Conservation (phyloP, 345 rosid genomes). For the Geranium rotundifolium region DNA sequence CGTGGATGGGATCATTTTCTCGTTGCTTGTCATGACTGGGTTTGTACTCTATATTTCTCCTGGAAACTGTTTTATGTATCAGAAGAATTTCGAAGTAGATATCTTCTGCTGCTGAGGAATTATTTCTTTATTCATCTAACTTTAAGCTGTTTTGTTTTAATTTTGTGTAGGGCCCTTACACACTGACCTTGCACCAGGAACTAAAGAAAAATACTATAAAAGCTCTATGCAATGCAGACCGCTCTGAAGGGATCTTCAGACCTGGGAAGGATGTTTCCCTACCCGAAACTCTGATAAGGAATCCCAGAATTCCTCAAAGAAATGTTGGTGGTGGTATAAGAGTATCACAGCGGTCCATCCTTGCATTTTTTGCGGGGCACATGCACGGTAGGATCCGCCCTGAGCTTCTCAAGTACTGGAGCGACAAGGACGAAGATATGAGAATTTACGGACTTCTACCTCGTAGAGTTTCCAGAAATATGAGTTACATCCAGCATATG, state of each 20-base stretch:
- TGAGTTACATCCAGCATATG: slow-evolving; percentile 81
- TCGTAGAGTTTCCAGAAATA: slow-evolving; percentile 35
- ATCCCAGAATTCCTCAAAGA: slow-evolving; percentile 48
- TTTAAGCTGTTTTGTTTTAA: slow-evolving; percentile 6
- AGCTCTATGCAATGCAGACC: slow-evolving; percentile 79
- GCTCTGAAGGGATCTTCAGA: slow-evolving; percentile 54
- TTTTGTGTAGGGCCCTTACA: slow-evolving; percentile 71
- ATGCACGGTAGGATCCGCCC: slow-evolving; percentile 88
- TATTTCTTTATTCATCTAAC: neutral
- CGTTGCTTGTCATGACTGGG: slow-evolving; percentile 99
- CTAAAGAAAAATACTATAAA: slow-evolving; percentile 54
- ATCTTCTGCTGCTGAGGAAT: neutral
- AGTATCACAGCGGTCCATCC: slow-evolving; percentile 77
- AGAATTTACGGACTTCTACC: slow-evolving; percentile 66
- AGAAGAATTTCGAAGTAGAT: neutral
- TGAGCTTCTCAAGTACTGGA: slow-evolving; percentile 62
- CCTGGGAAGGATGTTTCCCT: slow-evolving; percentile 64
- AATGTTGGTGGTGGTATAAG: slow-evolving; percentile 57
- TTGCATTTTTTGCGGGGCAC: slow-evolving; percentile 82
- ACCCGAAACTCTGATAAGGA: slow-evolving; percentile 78
- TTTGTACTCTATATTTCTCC: slow-evolving; percentile 4
- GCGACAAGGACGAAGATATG: slow-evolving; percentile 66
- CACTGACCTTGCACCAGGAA: slow-evolving; percentile 49
- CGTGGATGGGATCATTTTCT: slow-evolving; percentile 87
- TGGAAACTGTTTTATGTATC: neutral